phyloP scores from a whole-genome alignment of 176 grass and related monocot species.

The Aegilops tauschii region DNA sequence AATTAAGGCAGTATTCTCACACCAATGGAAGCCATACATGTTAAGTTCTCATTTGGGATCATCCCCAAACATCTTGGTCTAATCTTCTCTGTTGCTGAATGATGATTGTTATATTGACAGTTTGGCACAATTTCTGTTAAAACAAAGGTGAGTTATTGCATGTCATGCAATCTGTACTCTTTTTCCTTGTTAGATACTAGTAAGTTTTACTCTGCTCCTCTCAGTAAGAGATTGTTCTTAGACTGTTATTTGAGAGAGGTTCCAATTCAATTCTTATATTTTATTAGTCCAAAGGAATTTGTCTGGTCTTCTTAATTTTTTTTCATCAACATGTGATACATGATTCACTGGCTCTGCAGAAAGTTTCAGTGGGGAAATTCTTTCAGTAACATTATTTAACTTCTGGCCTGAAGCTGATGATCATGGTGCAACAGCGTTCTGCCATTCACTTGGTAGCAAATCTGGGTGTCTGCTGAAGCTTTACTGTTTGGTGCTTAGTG shows the following conservation, averaged over 20 bases:
- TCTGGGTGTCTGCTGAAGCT: background rate
- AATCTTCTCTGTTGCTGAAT: background rate
- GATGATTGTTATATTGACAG: background rate
- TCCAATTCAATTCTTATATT: background rate
- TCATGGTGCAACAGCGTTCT: background rate
- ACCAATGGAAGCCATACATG: background rate
- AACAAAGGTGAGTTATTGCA: conserved; percentile 1
- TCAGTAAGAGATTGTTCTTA: conserved; percentile 1
- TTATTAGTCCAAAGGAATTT: background rate
- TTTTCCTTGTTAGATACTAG: conserved; percentile 10
- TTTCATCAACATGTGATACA: background rate
- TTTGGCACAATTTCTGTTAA: background rate
- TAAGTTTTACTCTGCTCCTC: background rate
- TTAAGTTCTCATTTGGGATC: background rate
- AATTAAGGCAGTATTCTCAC: background rate
- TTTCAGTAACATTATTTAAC: background rate
- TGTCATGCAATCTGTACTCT: background rate
- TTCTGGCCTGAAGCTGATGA: background rate
- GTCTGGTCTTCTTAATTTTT: background rate
- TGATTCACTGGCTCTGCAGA: conserved; percentile 16
- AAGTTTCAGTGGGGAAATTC: background rate
- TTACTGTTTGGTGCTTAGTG: background rate
- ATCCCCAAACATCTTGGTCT: background rate
- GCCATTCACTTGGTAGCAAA: background rate
- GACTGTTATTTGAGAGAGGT: conserved; percentile 1